Conservation (phyloP, 225 moss, liverwort and hornwort genomes). For the Physcomitrium patens region DNA sequence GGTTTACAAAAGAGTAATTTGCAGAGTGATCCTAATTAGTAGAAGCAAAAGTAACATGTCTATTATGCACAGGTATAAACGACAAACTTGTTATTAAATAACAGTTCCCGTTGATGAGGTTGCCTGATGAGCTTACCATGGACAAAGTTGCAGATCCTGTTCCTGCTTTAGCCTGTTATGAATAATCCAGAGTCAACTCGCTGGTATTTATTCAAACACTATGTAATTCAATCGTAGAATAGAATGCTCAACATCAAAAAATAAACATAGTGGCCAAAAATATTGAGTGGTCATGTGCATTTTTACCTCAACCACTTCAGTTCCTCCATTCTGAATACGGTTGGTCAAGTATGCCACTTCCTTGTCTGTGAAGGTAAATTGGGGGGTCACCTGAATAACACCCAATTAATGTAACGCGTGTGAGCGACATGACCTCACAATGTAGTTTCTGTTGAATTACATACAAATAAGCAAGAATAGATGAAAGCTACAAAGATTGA, state of each 20-base stretch:
- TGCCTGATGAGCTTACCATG: slow-evolving; percentile 61
- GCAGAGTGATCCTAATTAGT: background rate
- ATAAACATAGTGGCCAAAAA: background rate
- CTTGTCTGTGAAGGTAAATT: slow-evolving; percentile 71
- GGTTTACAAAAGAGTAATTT: background rate
- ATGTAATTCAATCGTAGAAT: background rate
- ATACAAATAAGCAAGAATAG: background rate
- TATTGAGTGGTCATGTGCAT: background rate
- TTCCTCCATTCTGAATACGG: slow-evolving; percentile 98
- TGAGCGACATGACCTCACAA: slow-evolving; percentile 23
- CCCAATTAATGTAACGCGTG: background rate
- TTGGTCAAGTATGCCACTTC: slow-evolving; percentile 93
- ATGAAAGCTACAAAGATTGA: slow-evolving; percentile 6
- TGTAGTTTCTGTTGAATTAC: background rate
- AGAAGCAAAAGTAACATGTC: background rate
- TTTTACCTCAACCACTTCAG: slow-evolving; percentile 98
- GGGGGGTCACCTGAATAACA: slow-evolving; percentile 52
- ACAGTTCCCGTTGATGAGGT: background rate
- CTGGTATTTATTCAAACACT: background rate
- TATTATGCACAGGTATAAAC: background rate
- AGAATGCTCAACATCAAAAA: background rate
- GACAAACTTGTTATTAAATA: background rate
- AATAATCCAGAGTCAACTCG: slow-evolving; percentile 28
- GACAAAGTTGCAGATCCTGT: slow-evolving; percentile 97
- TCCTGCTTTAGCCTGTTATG: slow-evolving; percentile 95